Evolutionary conservation across 805 yeast species (phyloP).

Genomic region (Torulaspora maleeae): DNA sequence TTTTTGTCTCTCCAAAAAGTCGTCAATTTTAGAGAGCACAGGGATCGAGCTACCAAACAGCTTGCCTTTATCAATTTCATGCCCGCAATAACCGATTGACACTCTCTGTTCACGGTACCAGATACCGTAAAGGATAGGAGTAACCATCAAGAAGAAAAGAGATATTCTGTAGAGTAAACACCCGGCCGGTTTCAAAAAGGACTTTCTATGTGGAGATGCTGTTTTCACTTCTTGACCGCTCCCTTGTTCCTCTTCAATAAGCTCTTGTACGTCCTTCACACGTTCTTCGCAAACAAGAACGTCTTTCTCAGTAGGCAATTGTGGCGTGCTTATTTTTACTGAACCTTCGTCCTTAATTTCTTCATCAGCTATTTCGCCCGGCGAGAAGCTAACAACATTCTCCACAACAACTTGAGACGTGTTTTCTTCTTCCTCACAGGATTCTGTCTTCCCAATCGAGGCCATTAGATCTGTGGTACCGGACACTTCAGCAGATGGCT

Average conservation of each 20-base stretch:
- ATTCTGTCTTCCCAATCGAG: neutral
- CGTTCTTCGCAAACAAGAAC: conserved; percentile 17
- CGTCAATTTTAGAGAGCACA: conserved; percentile 36
- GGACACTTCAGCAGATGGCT: neutral
- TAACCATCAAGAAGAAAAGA: conserved; percentile 38
- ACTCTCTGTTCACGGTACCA: conserved; percentile 65
- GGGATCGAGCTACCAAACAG: conserved; percentile 2
- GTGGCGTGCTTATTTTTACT: conserved; percentile 15
- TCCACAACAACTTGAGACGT: neutral
- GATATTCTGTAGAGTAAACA: conserved; percentile 24
- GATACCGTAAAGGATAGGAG: conserved; percentile 40
- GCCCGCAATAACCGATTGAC: conserved; percentile 71
- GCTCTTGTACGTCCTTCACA: conserved; percentile 7
- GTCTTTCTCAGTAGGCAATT: conserved; percentile 19
- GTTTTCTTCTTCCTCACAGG: conserved; percentile 2
- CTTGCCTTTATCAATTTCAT: conserved; percentile 38
- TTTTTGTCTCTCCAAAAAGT: conserved; percentile 42
- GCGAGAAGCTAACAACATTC: neutral
- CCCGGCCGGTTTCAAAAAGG: conserved; percentile 1
- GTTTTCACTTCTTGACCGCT: neutral
- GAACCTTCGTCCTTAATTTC: neutral
- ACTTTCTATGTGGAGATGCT: neutral
- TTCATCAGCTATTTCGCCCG: neutral
- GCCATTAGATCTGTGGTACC: neutral
- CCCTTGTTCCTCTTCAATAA: neutral